Base-by-base conservation (phyloP, 2,329 filamentous ascomycete species). In the Celoporthe dispersa region DNA sequence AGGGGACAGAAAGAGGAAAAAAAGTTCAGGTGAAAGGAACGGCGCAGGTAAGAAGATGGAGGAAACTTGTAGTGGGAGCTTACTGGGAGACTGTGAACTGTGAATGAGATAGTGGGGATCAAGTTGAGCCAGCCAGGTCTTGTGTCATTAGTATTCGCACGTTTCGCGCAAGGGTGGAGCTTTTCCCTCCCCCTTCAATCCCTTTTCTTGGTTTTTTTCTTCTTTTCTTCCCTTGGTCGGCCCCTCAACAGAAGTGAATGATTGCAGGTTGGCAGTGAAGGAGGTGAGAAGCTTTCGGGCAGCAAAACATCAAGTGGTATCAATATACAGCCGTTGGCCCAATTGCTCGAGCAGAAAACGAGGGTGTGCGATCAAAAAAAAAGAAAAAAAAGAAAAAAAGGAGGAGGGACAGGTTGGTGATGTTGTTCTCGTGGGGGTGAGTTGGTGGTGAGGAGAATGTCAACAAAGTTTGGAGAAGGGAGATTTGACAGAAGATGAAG, bases 351-450 rank as follows among this genome's bases (percentile, higher is more conserved):
- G 55, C 25, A 48, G 31, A 48, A 53, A 55, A 44, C 60, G 51
- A 66, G 53, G 25, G 28, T 61, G 28, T 53, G 57, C 70, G 70
- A 71, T 71, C 70, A 71, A 71, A 71, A 71, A 48, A 48, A 48
- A 39, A 41, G 16, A 5, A 37, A 37, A 9, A 9, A 37, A 37
- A 37, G 11, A 37, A 37, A 2, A 4, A 37, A 71, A 71, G 25
- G 35, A n/a, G n/a, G 64, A 71, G 68, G 55, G 65, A 25, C 35
- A 66, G 70, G 70, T 48, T 66, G 70, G 68, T 51, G 70, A 70
- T 67, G 61, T 64, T 41, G 51, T 65, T 67, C 41, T 70, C 35
- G 64, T 68, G 64, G 35, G 37, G 59, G 64, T 44, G 48, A 35
- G 61, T 31, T 61, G 65, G 37, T 35, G 39, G 33, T 12, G 31